Conservation (phyloP, 108 stramenopile species). For the Thalassiosira profunda region DNA sequence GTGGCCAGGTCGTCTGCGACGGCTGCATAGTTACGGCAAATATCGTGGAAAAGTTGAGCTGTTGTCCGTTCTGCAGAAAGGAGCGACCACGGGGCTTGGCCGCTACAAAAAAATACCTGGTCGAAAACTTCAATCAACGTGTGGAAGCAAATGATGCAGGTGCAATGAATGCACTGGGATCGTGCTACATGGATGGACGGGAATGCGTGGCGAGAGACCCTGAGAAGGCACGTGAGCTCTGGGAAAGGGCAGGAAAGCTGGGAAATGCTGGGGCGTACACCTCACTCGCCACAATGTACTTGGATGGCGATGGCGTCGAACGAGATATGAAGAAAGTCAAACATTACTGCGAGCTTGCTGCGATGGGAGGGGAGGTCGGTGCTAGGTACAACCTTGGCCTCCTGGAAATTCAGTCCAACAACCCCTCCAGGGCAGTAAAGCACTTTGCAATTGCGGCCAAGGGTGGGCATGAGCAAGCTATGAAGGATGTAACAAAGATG, state of each 20-base stretch:
- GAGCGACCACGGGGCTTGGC: too few relatives aligned
- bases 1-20: background rate
- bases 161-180: background rate
- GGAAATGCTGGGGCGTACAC: background rate
- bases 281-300: background rate
- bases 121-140: background rate
- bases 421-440: background rate
- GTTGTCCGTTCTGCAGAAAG: background rate
- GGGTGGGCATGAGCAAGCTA: too few relatives aligned
- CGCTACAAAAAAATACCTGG: background rate
- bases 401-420: background rate
- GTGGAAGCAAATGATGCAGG: background rate
- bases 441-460: slow-evolving; percentile 1
- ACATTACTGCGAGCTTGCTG: background rate
- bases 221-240: background rate
- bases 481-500: too few relatives aligned
- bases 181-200: background rate
- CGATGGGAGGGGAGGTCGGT: background rate
- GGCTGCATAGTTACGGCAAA: background rate
- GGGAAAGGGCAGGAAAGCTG: background rate
- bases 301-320: background rate
- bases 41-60: too few relatives aligned
- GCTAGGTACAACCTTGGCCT: background rate
- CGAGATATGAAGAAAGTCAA: background rate
- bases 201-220: too few relatives aligned